phyloP scores from a whole-genome alignment of 495 filamentous ascomycete species.

The Aspergillus saccharolyticus region DNA sequence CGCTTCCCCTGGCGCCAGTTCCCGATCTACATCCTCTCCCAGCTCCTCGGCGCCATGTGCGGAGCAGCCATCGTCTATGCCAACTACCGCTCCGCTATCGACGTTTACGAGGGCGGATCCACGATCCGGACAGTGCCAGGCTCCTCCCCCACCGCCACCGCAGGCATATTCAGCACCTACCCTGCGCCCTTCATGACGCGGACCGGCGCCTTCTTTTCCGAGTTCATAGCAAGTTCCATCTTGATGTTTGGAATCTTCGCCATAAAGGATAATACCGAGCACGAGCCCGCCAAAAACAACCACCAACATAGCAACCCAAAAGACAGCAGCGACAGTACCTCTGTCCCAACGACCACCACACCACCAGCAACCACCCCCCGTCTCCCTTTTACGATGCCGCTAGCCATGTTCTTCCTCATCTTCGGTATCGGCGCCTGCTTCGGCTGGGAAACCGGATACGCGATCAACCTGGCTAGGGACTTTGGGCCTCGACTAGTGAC shows the following conservation, averaged over 20 bases:
- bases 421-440: conserved; percentile 64
- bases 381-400: conserved; percentile 35
- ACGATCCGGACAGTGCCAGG: conserved; percentile 53
- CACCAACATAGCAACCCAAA: not conserved
- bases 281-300: conserved; percentile 34
- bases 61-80: conserved; percentile 53
- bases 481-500: conserved; percentile 61
- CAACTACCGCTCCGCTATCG: conserved; percentile 52
- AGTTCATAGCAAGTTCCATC: conserved; percentile 56
- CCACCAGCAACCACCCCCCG: not conserved
- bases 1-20: conserved; percentile 57
- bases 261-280: conserved; percentile 54
- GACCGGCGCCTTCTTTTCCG: conserved; percentile 56
- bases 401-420: conserved; percentile 59
- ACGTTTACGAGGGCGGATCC: conserved; percentile 50
- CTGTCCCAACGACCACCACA: conserved; percentile 12
- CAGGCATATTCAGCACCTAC: conserved; percentile 64
- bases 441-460: conserved; percentile 66
- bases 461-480: conserved; percentile 62
- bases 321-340: conserved; percentile 45
- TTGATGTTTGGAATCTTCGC: conserved; percentile 67
- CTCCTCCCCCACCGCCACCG: conserved; percentile 51
- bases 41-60: conserved; percentile 51
- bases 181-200: conserved; percentile 56
- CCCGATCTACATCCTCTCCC: conserved; percentile 49